These are phyloP conservation scores for Ilyonectria sp. DNA, from an alignment of 2,329 filamentous ascomycete species.

Conservation along the genomic window DNA sequence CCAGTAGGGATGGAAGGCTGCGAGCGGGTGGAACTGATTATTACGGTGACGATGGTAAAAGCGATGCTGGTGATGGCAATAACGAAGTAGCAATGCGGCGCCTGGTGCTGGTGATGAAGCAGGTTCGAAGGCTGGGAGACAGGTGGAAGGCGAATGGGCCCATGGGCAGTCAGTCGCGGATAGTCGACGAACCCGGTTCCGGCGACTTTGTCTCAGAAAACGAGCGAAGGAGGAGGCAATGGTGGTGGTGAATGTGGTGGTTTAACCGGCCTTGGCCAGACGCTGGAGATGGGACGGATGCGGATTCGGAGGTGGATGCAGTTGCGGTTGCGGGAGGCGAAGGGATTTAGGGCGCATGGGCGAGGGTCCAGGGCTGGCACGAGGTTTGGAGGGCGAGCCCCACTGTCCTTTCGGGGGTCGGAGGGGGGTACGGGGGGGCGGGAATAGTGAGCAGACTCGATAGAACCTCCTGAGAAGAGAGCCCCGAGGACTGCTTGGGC, in stretches of 20 bases:
- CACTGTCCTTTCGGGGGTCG: slow-evolving; percentile 34
- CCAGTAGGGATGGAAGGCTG: neutral
- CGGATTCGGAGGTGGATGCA: slow-evolving; percentile 27
- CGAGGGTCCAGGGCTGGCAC: slow-evolving; percentile 42
- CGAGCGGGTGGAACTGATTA: neutral
- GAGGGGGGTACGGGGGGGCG: slow-evolving; percentile 30
- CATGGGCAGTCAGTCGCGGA: slow-evolving; percentile 19
- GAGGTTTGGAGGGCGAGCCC: slow-evolving; percentile 39
- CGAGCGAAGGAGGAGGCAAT: slow-evolving; percentile 30
- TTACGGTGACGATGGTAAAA: neutral
- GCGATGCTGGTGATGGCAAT: neutral
- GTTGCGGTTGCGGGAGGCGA: slow-evolving; percentile 42
- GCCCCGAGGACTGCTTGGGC: neutral
- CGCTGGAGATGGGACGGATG: slow-evolving; percentile 45
- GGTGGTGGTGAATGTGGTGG: slow-evolving; percentile 39
- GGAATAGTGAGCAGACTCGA: slow-evolving; percentile 4
- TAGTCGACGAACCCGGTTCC: slow-evolving; percentile 14
- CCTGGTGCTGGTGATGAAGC: neutral
- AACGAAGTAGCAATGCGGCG: neutral
- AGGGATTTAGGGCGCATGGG: slow-evolving; percentile 37
- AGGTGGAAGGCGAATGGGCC: neutral
- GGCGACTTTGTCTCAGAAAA: slow-evolving; percentile 30
- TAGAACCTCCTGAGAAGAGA: neutral
- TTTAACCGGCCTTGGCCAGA: slow-evolving; percentile 42
- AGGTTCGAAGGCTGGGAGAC: slow-evolving; percentile 14